Evolutionary conservation across 78 protist species (phyloP).

Genomic region (Diacronema lutheri): DNA sequence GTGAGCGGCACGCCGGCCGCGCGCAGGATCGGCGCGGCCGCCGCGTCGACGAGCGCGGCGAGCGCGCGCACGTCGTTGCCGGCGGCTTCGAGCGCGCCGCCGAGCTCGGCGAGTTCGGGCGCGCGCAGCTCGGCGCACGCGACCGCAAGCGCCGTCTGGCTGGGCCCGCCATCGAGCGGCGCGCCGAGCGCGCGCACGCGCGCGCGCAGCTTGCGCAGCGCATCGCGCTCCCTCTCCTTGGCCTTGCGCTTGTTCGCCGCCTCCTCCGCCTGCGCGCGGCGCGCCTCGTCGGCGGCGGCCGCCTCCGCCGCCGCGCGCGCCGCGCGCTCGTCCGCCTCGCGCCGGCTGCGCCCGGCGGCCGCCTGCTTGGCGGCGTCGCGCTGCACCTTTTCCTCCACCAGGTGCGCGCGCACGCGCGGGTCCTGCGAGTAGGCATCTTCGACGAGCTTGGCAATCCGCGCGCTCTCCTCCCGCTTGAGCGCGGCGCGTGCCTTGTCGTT

Average conservation of each 20-base stretch:
- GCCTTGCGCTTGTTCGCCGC: background rate
- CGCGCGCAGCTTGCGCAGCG: slow-evolving; percentile 9
- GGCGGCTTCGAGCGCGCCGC: background rate
- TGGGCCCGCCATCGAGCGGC: background rate
- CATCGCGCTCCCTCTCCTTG: background rate
- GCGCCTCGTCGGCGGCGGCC: no score
- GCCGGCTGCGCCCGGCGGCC: background rate
- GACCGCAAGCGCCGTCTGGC: background rate
- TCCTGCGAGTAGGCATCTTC: background rate
- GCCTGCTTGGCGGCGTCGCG: background rate
- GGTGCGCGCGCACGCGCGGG: background rate
- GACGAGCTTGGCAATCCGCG: background rate
- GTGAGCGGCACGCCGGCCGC: background rate
- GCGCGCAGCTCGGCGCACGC: background rate
- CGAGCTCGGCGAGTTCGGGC: background rate
- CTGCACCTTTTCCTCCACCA: background rate
- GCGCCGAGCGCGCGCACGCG: background rate
- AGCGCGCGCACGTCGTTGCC: background rate
- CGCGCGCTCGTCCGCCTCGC: background rate
- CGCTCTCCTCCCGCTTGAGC: background rate
- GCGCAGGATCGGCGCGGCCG: background rate
- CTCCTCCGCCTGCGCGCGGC: background rate
- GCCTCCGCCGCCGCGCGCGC: no score
- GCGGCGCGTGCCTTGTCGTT: background rate
- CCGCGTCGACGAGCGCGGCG: no score